Evolutionary conservation across 225 moss, liverwort and hornwort genomes (phyloP).

Genomic region (Pseudisothecium myosuroides): DNA sequence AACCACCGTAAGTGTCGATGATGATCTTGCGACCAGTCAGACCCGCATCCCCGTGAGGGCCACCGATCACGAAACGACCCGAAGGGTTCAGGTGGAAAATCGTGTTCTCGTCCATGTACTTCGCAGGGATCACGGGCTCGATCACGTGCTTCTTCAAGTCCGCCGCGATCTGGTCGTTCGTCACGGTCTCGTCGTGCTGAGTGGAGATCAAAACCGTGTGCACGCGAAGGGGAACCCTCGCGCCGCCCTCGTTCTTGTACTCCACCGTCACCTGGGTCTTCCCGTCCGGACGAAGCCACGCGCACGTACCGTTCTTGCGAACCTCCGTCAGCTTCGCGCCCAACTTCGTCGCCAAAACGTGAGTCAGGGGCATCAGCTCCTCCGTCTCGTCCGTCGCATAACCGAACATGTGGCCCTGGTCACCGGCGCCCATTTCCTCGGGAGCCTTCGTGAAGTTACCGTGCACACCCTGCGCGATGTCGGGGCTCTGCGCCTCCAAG

Average conservation of each 20-base stretch:
- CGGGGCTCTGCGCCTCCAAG: conserved; percentile 85
- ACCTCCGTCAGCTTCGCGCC: conserved; percentile 75
- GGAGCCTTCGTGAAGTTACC: conserved; percentile 84
- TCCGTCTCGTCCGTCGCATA: conserved; percentile 91
- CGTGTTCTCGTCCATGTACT: conserved; percentile 87
- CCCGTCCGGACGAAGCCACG: conserved; percentile 81
- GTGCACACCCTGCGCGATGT: conserved; percentile 92
- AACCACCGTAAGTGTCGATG: conserved; percentile 86
- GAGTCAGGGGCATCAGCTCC: conserved; percentile 74
- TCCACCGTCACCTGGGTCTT: conserved; percentile 92
- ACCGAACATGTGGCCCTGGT: conserved; percentile 92
- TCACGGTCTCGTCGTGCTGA: conserved; percentile 92
- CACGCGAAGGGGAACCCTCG: conserved; percentile 68
- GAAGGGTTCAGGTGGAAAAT: conserved; percentile 85
- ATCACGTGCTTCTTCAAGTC: conserved; percentile 85
- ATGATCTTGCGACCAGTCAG: conserved; percentile 84
- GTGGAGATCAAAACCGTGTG: conserved; percentile 87
- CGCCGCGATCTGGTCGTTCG: conserved; percentile 85
- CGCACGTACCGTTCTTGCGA: conserved; percentile 73
- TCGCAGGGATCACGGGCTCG: conserved; percentile 75
- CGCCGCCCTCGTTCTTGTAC: conserved; percentile 69
- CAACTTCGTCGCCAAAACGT: conserved; percentile 79
- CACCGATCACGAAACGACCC: conserved; percentile 83
- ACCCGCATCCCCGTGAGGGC: conserved; percentile 80
- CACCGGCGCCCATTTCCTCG: conserved; percentile 87